phyloP scores from a whole-genome alignment of 2,329 filamentous ascomycete genomes.

The Fusarium udum region DNA sequence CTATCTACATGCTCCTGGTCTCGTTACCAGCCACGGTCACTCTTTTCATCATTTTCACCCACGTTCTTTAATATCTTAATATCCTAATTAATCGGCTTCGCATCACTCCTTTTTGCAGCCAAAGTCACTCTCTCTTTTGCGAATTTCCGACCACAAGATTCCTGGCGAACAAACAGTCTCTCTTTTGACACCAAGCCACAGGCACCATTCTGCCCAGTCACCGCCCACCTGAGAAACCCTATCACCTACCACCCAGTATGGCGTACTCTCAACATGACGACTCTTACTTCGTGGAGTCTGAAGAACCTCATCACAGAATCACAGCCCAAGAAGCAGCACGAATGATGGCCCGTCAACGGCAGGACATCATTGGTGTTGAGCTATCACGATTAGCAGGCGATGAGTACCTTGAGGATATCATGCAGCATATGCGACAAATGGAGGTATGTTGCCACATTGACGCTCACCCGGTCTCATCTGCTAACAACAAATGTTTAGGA shows the following conservation, averaged over 20 bases:
- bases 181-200: slow-evolving; percentile 52
- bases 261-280: slow-evolving; percentile 56
- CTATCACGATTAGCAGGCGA: slow-evolving; percentile 85
- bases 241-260: slow-evolving; percentile 53
- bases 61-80: slow-evolving; percentile 70
- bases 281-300: slow-evolving; percentile 66
- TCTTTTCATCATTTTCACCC: slow-evolving; percentile 63
- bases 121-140: slow-evolving; percentile 51
- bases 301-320: slow-evolving; percentile 65
- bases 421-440: slow-evolving; percentile 95
- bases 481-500: slow-evolving; percentile 56
- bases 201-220: slow-evolving; percentile 32
- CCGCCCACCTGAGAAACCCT: slow-evolving; percentile 12
- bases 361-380: slow-evolving; percentile 89
- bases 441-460: slow-evolving; percentile 66
- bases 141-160: slow-evolving; percentile 57
- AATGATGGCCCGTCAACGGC: slow-evolving; percentile 81
- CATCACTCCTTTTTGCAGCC: slow-evolving; percentile 44
- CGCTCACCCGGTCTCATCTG: neutral
- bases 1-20: slow-evolving; percentile 56
- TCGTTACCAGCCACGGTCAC: slow-evolving; percentile 63
- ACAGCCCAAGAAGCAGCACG: slow-evolving; percentile 79
- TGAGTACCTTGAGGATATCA: slow-evolving; percentile 93
- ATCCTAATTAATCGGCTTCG: slow-evolving; percentile 56
- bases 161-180: slow-evolving; percentile 62